These are phyloP conservation scores for Fusarium siculi DNA, from an alignment of 2,329 filamentous ascomycete genomes.

Conservation along the genomic window DNA sequence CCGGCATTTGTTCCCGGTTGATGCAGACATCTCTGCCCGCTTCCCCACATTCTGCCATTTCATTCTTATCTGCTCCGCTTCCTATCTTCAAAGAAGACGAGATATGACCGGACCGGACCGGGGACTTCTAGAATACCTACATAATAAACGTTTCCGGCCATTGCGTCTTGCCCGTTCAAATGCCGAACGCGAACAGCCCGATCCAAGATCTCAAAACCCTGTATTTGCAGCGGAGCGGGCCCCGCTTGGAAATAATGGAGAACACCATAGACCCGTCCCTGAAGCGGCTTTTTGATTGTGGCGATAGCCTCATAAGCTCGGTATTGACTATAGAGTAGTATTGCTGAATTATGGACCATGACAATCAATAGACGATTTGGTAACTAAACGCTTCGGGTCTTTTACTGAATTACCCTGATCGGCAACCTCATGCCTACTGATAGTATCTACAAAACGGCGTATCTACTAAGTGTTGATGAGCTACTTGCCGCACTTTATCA, in stretches of 20 bases:
- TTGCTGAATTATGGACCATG: neutral
- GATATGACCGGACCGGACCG: slow-evolving; percentile 31
- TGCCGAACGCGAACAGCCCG: slow-evolving; percentile 29
- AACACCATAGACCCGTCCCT: slow-evolving; percentile 36
- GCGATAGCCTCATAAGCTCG: slow-evolving; percentile 33
- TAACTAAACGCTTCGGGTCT: neutral
- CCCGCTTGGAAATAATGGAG: neutral
- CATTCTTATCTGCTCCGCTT: neutral
- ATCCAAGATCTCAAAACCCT: slow-evolving; percentile 28
- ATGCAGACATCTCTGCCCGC: neutral
- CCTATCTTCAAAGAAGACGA: slow-evolving; percentile 2
- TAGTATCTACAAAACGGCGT: neutral
- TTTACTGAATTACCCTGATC: neutral
- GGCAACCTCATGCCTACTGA: neutral
- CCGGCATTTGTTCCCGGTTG: slow-evolving; percentile 43
- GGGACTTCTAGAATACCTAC: neutral
- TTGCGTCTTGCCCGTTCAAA: slow-evolving; percentile 16
- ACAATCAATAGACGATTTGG: too few relatives aligned
- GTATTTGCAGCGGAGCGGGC: slow-evolving; percentile 19
- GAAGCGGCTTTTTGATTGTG: slow-evolving; percentile 6
- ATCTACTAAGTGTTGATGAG: neutral
- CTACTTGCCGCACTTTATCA: neutral
- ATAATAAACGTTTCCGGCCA: slow-evolving; percentile 1
- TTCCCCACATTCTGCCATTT: slow-evolving; percentile 10
- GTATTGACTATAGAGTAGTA: too few relatives aligned